Evolutionary conservation across 2,329 filamentous ascomycete genomes (phyloP), one percentile per base, ranked within the genome.

Genomic region (Teratosphaeria pseudoeucalypti): DNA sequence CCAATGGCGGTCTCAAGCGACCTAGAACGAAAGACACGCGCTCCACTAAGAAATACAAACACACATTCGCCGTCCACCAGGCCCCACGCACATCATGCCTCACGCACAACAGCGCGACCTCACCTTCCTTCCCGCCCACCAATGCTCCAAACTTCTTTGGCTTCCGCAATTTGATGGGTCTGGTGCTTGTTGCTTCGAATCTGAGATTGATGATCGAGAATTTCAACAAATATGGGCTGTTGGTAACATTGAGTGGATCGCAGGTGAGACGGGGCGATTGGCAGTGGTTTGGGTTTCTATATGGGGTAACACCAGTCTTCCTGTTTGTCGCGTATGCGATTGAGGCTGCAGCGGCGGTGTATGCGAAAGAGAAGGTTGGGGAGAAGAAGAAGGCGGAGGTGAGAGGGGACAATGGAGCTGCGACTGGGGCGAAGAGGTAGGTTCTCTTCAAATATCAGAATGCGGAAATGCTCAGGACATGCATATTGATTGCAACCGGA

Each of bases 181-280:
- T 97, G 69, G 90, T 96, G 43, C 72, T 77, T 91, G 90, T 97
- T 69, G 90, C 92, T 56, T 94, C 92, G 68, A 99, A 99, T 72
- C 76, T 99, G 57, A 86, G 94, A 64, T 81, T 99, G 69, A 90
- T 97, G 78, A 91, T 99, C 29, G 94, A 97, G 75, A 99, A 99
- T 72, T 90, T 92, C 66, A 89, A 92, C 79, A 96, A 96, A 82
- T 99, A 99, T 72, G 94, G 94, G 58, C 90, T 97, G 60, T 80
- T 97, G 60, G 95, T 99, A 65, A 96, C 92, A 71, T 79, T 99
- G 61, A 85, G 84, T 65, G 95, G 92, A 72, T 55, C 67, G n/a
- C 61, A 62, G 26, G 58, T 70, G 6, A 54, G 58, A 16, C 43
- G 59, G 7, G 64, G 57, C 34, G 68, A 70, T 55, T 68, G 67